Percentiles rank a stretch among this genome's conserved stretches.
phyloP scores from a whole-genome alignment of 768 basidiomycete species.

The Lactarius akahatsu region DNA sequence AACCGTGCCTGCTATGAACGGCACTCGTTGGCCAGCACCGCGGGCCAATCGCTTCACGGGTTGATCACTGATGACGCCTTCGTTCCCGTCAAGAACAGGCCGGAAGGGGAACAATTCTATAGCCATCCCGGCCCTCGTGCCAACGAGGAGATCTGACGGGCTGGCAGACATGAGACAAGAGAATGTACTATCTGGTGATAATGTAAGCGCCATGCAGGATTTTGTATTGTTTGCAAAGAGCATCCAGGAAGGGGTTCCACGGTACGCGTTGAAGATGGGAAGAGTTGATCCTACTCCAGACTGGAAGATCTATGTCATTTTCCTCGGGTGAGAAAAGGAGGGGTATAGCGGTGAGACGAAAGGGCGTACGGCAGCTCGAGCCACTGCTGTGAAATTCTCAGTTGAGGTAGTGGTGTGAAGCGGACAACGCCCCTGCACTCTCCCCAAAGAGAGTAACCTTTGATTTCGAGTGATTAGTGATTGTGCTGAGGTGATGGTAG shows the following conservation, averaged over 20 bases:
- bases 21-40: slow-evolving; percentile 40
- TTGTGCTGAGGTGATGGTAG: neutral
- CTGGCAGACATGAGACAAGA: slow-evolving; percentile 34
- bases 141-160: slow-evolving; percentile 25
- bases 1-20: slow-evolving; percentile 47
- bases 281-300: slow-evolving; percentile 40
- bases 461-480: neutral
- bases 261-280: slow-evolving; percentile 36
- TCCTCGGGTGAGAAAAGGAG: neutral
- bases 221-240: slow-evolving; percentile 41
- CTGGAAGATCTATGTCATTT: slow-evolving; percentile 42
- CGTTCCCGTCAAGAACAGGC: slow-evolving; percentile 45
- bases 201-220: slow-evolving; percentile 34
- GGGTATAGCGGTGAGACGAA: neutral
- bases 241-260: slow-evolving; percentile 39
- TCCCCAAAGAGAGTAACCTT: slow-evolving; percentile 43
- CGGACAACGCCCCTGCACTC: slow-evolving; percentile 42
- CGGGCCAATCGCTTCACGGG: slow-evolving; percentile 38
- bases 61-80: slow-evolving; percentile 41
- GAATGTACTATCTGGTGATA: slow-evolving; percentile 37
- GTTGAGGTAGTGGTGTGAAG: slow-evolving; percentile 36
- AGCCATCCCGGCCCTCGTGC: slow-evolving; percentile 32
- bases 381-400: slow-evolving; percentile 31
- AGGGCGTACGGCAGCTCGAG: slow-evolving; percentile 30
- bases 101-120: slow-evolving; percentile 37